These are phyloP conservation scores for Komagataella ulmi DNA, from an alignment of 805 yeast genomes.

Conservation along the genomic window DNA sequence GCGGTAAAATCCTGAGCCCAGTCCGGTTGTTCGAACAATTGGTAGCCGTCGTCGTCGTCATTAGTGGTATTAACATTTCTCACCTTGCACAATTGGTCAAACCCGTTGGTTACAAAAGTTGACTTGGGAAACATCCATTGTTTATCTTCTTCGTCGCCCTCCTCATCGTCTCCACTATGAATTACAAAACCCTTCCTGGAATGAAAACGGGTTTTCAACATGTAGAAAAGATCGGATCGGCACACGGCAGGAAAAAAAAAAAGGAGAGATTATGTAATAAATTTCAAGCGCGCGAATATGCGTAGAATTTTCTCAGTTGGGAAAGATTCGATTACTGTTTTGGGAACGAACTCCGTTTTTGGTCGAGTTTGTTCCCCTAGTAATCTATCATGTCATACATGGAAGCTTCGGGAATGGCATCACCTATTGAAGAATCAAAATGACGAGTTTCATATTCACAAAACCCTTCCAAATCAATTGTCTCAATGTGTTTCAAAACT, in stretches of 20 bases:
- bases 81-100: conserved; percentile 27
- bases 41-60: conserved; percentile 2
- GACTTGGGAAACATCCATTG: not conserved
- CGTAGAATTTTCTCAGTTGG: not conserved
- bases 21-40: conserved; percentile 1
- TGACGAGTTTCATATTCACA: not conserved
- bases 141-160: not conserved
- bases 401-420: not conserved
- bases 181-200: conserved; percentile 2
- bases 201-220: conserved; percentile 5
- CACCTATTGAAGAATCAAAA: not conserved
- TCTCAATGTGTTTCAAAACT: not conserved
- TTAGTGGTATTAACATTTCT: conserved; percentile 3
- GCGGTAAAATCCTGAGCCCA: conserved; percentile 5
- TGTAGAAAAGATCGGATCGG: not conserved
- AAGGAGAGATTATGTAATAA: not conserved
- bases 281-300: not conserved
- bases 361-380: not conserved
- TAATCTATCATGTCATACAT: not conserved
- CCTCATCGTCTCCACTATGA: not conserved
- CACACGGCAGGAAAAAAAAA: not conserved
- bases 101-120: conserved; percentile 21
- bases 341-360: not conserved
- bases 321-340: not conserved
- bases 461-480: not conserved